phyloP scores from a whole-genome alignment of 768 basidiomycete genomes.

The Coprinopsis marcescibilis region DNA sequence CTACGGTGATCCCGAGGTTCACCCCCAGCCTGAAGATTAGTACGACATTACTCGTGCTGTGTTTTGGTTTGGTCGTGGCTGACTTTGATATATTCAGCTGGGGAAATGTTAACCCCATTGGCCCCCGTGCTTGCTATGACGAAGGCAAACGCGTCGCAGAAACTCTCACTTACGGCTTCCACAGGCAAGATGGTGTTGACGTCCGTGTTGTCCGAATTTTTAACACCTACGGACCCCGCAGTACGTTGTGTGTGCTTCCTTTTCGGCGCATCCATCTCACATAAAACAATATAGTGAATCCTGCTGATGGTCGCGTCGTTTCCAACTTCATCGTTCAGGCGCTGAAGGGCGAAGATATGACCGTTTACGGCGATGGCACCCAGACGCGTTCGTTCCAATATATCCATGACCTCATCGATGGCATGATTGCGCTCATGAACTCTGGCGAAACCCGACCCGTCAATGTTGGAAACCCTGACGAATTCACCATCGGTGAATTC shows the following conservation, averaged over 20 bases:
- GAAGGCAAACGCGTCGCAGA: constrained; percentile 99
- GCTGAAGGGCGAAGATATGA: constrained; percentile 93
- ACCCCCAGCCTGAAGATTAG: constrained; percentile 96
- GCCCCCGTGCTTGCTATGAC: constrained; percentile 98
- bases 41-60: constrained; percentile 33
- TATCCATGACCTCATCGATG: constrained; percentile 95
- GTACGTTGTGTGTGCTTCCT: constrained; percentile 35
- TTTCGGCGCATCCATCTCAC: constrained; percentile 16
- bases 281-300: constrained; percentile 63
- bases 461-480: constrained; percentile 94
- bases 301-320: constrained; percentile 93
- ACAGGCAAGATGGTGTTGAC: constrained; percentile 90
- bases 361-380: constrained; percentile 89
- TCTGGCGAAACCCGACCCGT: constrained; percentile 88
- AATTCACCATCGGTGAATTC: constrained; percentile 94
- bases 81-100: constrained; percentile 47
- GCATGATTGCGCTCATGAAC: constrained; percentile 92
- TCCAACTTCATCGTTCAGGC: constrained; percentile 99
- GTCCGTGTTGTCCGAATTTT: constrained; percentile 98
- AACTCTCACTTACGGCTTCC: constrained; percentile 94
- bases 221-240: constrained; percentile 90
- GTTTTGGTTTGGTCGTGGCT: no score
- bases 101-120: constrained; percentile 98
- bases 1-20: constrained; percentile 97
- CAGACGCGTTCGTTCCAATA: constrained; percentile 98